Evolutionary conservation across 1,139 yeast genomes (phyloP).

Genomic region (Diutina neorugosa): DNA sequence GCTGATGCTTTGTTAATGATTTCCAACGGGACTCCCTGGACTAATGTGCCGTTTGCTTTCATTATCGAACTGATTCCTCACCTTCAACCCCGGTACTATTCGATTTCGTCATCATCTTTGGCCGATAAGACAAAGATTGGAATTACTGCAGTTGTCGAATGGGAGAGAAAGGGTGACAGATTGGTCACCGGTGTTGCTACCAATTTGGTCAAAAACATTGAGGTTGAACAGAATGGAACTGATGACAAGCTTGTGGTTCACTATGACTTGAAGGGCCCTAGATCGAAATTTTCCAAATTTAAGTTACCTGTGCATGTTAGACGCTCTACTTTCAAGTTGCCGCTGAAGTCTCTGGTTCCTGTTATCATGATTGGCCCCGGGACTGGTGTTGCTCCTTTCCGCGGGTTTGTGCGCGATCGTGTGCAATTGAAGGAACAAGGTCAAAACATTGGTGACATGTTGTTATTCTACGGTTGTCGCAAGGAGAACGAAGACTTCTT

Average conservation of each 20-base stretch:
- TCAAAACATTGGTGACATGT: slow-evolving; percentile 54
- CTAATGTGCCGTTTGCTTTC: slow-evolving; percentile 67
- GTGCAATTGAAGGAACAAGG: slow-evolving; percentile 31
- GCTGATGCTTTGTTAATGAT: slow-evolving; percentile 61
- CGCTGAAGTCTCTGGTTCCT: slow-evolving; percentile 76
- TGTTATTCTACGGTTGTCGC: slow-evolving; percentile 85
- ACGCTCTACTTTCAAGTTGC: slow-evolving; percentile 89
- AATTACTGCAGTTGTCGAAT: slow-evolving; percentile 89
- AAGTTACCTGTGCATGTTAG: slow-evolving; percentile 87
- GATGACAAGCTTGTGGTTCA: slow-evolving; percentile 33
- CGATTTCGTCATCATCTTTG: slow-evolving; percentile 84
- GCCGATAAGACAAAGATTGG: slow-evolving; percentile 66
- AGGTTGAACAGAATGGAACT: slow-evolving; percentile 40
- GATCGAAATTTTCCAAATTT: slow-evolving; percentile 39
- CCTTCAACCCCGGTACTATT: slow-evolving; percentile 89
- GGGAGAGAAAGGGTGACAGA: slow-evolving; percentile 33
- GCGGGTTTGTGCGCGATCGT: slow-evolving; percentile 86
- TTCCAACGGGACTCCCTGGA: slow-evolving; percentile 59
- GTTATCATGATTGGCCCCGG: slow-evolving; percentile 95
- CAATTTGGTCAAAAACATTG: slow-evolving; percentile 68
- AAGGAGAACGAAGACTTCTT: slow-evolving; percentile 61
- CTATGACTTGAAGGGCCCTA: slow-evolving; percentile 76
- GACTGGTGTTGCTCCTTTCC: slow-evolving; percentile 96
- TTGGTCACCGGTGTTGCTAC: slow-evolving; percentile 79
- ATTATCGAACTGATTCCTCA: slow-evolving; percentile 71